These are phyloP conservation scores for Berberis vulgaris DNA, from an alignment of 164 flowering plant species.

Conservation along the genomic window DNA sequence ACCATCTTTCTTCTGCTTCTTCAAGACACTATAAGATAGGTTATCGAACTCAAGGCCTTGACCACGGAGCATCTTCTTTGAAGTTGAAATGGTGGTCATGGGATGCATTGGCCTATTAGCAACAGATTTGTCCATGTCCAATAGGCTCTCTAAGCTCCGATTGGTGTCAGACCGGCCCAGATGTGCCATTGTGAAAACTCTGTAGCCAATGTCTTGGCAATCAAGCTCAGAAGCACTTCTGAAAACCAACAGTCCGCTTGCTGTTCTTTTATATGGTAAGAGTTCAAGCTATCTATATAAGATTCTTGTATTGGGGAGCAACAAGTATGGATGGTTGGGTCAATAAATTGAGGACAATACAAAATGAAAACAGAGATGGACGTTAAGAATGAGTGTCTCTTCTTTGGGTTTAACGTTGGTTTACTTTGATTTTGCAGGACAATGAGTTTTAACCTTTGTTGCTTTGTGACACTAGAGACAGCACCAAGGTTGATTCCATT, in stretches of 20 bases:
- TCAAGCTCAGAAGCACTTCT: background rate
- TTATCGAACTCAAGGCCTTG: constrained; percentile 58
- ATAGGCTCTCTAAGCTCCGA: constrained; percentile 46
- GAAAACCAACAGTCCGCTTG: too few relatives aligned
- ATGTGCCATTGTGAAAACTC: constrained; percentile 9
- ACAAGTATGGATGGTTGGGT: background rate
- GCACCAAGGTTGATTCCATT: too few relatives aligned
- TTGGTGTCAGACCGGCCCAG: constrained; percentile 16
- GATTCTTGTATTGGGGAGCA: background rate
- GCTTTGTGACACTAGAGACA: too few relatives aligned
- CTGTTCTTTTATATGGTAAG: background rate
- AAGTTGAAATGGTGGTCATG: background rate
- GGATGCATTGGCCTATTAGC: constrained; percentile 1
- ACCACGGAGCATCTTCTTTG: constrained; percentile 32
- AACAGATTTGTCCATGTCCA: constrained; percentile 42
- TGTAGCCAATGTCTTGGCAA: background rate
- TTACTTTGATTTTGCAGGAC: constrained; percentile 20
- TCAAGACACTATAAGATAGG: constrained; percentile 61
- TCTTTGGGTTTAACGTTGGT: constrained; percentile 15
- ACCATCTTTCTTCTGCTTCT: constrained; percentile 68
- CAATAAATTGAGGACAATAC: background rate
- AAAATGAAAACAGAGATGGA: background rate
- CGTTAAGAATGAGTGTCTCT: background rate
- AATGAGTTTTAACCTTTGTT: too few relatives aligned
- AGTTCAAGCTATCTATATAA: background rate